These are phyloP conservation scores for Triadica sebifera DNA, from an alignment of 345 rosid species.

Conservation along the genomic window DNA sequence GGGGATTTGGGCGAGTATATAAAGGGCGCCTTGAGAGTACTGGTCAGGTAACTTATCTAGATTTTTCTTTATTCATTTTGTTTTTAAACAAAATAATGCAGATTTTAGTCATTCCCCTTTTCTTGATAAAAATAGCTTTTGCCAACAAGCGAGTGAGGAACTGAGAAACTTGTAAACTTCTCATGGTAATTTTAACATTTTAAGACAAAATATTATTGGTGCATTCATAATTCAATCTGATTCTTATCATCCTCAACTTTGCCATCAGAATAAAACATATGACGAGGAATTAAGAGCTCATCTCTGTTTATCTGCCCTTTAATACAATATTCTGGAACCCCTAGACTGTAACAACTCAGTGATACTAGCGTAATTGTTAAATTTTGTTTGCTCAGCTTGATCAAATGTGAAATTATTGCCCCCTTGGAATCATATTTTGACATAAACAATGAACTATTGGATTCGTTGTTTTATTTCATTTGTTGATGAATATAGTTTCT, in stretches of 20 bases:
- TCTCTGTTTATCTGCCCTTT: not conserved
- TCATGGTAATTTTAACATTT: conserved; percentile 4
- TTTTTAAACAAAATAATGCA: not conserved
- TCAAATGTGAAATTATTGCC: not conserved
- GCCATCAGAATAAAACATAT: too few relatives aligned
- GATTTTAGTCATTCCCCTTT: not conserved
- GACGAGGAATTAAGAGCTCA: too few relatives aligned
- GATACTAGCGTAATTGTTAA: not conserved
- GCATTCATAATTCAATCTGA: not conserved
- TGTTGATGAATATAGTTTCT: not conserved
- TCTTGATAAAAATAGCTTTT: not conserved
- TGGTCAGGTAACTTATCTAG: conserved; percentile 63
- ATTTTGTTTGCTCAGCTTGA: too few relatives aligned
- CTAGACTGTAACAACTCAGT: not conserved
- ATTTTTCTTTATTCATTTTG: not conserved
- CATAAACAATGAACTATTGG: not conserved
- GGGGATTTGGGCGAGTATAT: conserved; percentile 94
- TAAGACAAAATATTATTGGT: not conserved
- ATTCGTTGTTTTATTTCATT: not conserved
- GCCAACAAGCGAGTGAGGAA: not conserved
- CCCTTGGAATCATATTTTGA: not conserved
- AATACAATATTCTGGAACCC: not conserved
- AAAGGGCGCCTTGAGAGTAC: conserved; percentile 86
- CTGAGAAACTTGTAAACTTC: not conserved
- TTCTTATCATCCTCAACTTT: not conserved